These are phyloP conservation scores for Suhomyces kunorum DNA, from an alignment of 1,139 yeast genomes.

Conservation along the genomic window DNA sequence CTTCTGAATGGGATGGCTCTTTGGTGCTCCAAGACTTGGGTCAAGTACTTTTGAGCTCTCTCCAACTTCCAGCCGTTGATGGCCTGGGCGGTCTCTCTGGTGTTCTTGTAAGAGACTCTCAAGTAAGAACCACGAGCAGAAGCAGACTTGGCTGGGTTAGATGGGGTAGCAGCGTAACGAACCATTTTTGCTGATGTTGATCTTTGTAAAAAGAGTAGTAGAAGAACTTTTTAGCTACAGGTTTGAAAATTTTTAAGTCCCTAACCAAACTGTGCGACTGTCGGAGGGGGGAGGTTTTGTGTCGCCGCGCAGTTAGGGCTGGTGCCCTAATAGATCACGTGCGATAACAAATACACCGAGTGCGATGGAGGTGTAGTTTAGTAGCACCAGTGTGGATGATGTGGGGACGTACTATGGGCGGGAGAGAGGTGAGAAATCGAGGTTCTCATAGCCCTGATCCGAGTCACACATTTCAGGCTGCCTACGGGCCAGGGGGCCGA, in stretches of 20 bases:
- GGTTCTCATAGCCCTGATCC: too few species aligned
- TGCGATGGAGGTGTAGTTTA: too few species aligned
- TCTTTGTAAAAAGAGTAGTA: slow-evolving; percentile 13
- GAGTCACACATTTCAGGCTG: too few species aligned
- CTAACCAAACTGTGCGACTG: slow-evolving; percentile 14
- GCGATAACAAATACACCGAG: too few species aligned
- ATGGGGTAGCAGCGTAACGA: slow-evolving; percentile 98
- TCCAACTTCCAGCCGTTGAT: slow-evolving; percentile 96
- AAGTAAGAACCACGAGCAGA: slow-evolving; percentile 99
- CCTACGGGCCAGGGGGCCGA: too few species aligned
- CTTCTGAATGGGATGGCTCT: slow-evolving; percentile 99
- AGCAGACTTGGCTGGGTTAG: slow-evolving; percentile 99
- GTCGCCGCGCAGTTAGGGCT: slow-evolving; percentile 9
- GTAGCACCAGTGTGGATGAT: too few species aligned
- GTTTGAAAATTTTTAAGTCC: slow-evolving; percentile 14
- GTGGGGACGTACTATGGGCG: too few species aligned
- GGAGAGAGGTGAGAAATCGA: too few species aligned
- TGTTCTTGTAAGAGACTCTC: slow-evolving; percentile 99
- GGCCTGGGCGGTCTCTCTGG: slow-evolving; percentile 99
- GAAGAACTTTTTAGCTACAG: slow-evolving; percentile 13
- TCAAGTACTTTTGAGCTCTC: slow-evolving; percentile 95
- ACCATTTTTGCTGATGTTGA: slow-evolving; percentile 37
- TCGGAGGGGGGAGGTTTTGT: slow-evolving; percentile 6
- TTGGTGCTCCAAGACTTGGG: slow-evolving; percentile 95
- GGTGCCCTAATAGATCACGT: slow-evolving; percentile 12